Evolutionary conservation across 768 basidiomycete species (phyloP).

Genomic region (Phlebiopsis gigantea): DNA sequence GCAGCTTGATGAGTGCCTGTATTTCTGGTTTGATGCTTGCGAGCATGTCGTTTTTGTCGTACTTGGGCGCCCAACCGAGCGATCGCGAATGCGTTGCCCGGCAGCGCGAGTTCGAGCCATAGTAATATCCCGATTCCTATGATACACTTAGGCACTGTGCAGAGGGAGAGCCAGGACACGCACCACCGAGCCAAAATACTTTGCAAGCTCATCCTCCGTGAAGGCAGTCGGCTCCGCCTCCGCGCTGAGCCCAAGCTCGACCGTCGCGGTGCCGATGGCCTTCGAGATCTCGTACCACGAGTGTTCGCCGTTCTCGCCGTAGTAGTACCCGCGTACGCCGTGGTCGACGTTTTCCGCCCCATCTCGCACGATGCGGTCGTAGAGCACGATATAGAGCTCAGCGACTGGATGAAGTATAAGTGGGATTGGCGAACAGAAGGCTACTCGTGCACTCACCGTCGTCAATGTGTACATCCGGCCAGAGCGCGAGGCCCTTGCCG

Average conservation of each 20-base stretch:
- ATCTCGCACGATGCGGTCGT: slow-evolving; percentile 31
- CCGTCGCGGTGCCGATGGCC: slow-evolving; percentile 30
- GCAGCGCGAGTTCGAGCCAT: slow-evolving; percentile 22
- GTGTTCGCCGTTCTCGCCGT: slow-evolving; percentile 30
- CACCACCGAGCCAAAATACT: slow-evolving; percentile 18
- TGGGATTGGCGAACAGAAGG: background rate
- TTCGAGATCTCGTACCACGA: slow-evolving; percentile 29
- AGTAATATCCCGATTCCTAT: slow-evolving; percentile 17
- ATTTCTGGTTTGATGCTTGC: slow-evolving; percentile 43
- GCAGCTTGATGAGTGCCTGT: slow-evolving; percentile 21
- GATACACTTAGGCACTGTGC: background rate
- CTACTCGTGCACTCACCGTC: slow-evolving; percentile 34
- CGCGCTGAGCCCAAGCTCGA: slow-evolving; percentile 25
- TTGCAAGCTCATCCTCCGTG: slow-evolving; percentile 38
- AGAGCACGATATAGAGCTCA: slow-evolving; percentile 37
- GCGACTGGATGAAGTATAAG: slow-evolving; percentile 29
- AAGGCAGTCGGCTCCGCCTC: slow-evolving; percentile 39
- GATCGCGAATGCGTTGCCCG: slow-evolving; percentile 29
- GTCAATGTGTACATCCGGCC: slow-evolving; percentile 53
- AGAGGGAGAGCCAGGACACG: background rate
- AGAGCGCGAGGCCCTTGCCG: slow-evolving; percentile 53
- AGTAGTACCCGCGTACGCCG: slow-evolving; percentile 33
- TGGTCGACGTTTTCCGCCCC: slow-evolving; percentile 23
- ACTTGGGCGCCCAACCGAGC: slow-evolving; percentile 50
- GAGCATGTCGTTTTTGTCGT: slow-evolving; percentile 45